phyloP scores from a whole-genome alignment of 1,284 basidiomycete species.

The Pseudozyma tsukubaensis region DNA sequence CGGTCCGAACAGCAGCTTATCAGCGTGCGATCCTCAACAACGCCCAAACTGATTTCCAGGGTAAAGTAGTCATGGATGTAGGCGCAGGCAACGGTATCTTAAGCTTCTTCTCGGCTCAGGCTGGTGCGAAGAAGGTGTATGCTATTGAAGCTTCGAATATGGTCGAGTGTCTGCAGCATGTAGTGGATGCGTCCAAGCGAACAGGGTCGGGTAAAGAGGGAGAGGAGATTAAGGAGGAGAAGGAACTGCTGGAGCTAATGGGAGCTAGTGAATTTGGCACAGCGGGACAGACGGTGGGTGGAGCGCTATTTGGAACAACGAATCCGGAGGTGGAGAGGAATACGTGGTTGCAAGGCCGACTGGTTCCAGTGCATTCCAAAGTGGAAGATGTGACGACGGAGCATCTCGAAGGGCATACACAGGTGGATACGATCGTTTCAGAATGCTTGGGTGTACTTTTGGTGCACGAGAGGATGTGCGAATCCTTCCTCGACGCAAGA shows the following conservation, averaged over 20 bases:
- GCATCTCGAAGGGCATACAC: slow-evolving; percentile 47
- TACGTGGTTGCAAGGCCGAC: slow-evolving; percentile 47
- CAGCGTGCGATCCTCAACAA: slow-evolving; percentile 62
- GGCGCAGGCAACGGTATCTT: slow-evolving; percentile 73
- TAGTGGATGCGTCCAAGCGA: slow-evolving; percentile 57
- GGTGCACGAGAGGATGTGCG: slow-evolving; percentile 73
- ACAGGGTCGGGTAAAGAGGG: slow-evolving; percentile 4
- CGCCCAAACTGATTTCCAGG: slow-evolving; percentile 39
- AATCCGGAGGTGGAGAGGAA: slow-evolving; percentile 43
- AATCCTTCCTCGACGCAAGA: slow-evolving; percentile 71
- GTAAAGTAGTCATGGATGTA: slow-evolving; percentile 69
- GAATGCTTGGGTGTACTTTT: slow-evolving; percentile 72
- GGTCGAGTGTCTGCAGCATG: slow-evolving; percentile 71
- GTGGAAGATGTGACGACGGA: slow-evolving; percentile 61
- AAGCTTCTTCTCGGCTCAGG: slow-evolving; percentile 71
- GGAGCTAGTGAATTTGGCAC: slow-evolving; percentile 20
- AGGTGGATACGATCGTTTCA: slow-evolving; percentile 73
- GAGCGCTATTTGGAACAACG: slow-evolving; percentile 12
- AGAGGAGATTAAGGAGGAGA: slow-evolving; percentile 49
- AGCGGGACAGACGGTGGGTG: slow-evolving; percentile 2
- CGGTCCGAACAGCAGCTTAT: slow-evolving; percentile 62
- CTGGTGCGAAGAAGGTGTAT: slow-evolving; percentile 71
- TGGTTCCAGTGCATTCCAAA: slow-evolving; percentile 57
- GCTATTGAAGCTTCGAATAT: slow-evolving; percentile 72
- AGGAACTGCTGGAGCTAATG: slow-evolving; percentile 42